phyloP scores from a whole-genome alignment of 176 grass and related monocot genomes.

The Alloteropsis semialata region DNA sequence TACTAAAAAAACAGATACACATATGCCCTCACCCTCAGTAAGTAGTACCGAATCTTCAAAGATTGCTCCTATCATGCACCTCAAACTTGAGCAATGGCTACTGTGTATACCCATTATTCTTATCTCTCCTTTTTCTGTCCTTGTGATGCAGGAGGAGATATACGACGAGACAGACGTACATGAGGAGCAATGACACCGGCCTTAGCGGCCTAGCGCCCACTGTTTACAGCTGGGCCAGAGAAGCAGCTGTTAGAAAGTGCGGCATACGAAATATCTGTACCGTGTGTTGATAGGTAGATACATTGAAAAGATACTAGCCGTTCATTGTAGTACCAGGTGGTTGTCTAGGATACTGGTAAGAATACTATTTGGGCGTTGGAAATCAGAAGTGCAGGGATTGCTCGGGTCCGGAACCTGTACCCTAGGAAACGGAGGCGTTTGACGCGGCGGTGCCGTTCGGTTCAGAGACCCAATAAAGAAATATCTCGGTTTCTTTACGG shows the following conservation, averaged over 20 bases:
- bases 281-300: neutral
- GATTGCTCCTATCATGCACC: neutral
- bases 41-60: no score
- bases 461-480: slow-evolving; percentile 9
- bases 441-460: neutral
- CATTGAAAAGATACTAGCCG: neutral
- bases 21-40: no score
- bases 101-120: neutral
- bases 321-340: neutral
- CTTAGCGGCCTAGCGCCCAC: neutral
- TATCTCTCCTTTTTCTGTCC: neutral
- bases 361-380: neutral
- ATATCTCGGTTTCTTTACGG: neutral
- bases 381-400: neutral
- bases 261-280: neutral
- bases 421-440: neutral
- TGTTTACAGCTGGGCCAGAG: neutral
- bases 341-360: neutral
- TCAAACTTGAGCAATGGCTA: neutral
- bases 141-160: slow-evolving; percentile 74
- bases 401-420: neutral
- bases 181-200: slow-evolving; percentile 56
- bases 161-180: slow-evolving; percentile 94
- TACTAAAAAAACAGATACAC: neutral
- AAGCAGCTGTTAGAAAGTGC: neutral